Evolutionary conservation across 2,329 filamentous ascomycete species (phyloP).

Genomic region (Graphilbum sp.): DNA sequence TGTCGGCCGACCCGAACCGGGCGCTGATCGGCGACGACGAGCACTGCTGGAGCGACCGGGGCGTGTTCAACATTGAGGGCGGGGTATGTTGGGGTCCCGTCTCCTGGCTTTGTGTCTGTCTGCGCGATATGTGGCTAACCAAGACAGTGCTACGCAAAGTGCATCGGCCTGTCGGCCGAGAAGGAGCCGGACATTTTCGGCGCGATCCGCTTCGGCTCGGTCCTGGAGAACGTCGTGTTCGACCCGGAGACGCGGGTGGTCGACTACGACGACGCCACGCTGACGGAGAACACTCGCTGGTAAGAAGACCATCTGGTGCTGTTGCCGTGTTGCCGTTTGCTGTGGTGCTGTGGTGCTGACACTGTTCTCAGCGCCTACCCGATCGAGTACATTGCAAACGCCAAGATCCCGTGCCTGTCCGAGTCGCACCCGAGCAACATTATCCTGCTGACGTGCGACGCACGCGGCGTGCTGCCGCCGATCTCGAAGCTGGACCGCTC

Average conservation of each 20-base stretch:
- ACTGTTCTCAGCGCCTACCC: conserved; percentile 68
- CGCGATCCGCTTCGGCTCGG: conserved; percentile 91
- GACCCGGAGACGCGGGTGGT: conserved; percentile 77
- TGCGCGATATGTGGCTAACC: background rate
- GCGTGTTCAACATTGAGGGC: conserved; percentile 99
- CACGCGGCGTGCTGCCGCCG: conserved; percentile 87
- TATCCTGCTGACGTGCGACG: conserved; percentile 94
- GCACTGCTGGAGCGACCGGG: conserved; percentile 96
- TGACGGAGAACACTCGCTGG: conserved; percentile 88
- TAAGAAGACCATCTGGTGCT: no score
- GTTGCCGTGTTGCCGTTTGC: no score
- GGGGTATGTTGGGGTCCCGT: conserved; percentile 29
- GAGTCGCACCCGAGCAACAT: conserved; percentile 88
- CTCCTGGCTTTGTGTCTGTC: background rate
- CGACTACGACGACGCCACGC: conserved; percentile 86
- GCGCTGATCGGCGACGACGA: conserved; percentile 95
- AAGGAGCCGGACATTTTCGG: conserved; percentile 98
- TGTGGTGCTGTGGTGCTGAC: no score
- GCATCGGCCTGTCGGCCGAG: conserved; percentile 89
- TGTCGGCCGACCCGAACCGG: conserved; percentile 94
- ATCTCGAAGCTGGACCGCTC: conserved; percentile 91
- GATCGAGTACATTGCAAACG: conserved; percentile 97
- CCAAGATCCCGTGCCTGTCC: conserved; percentile 92
- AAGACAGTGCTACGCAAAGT: conserved; percentile 83
- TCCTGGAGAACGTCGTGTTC: conserved; percentile 98